Percentiles rank a stretch among this genome's conserved stretches.
These are phyloP conservation scores for Rhizoclosmatium globosum DNA, from an alignment of 192 early-diverging fungal species.

Conservation along the genomic window DNA sequence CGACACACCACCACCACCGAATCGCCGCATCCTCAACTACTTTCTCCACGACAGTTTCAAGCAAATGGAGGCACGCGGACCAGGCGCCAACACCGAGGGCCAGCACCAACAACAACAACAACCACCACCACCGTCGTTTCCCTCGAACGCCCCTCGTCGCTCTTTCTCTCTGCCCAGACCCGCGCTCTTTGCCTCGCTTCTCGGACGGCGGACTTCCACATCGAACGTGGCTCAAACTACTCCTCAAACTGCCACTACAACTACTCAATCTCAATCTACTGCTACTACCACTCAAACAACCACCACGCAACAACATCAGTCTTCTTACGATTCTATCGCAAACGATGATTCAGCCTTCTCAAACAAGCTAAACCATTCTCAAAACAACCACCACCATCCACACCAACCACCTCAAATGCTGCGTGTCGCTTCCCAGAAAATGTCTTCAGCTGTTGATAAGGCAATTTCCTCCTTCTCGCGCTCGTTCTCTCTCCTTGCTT, in stretches of 20 bases:
- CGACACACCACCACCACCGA: no score
- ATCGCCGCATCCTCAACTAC: no score
- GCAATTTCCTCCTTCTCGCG: constrained; percentile 24
- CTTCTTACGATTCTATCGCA: background rate
- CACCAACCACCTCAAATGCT: constrained; percentile 13
- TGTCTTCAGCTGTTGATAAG: constrained; percentile 28
- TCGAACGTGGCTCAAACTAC: background rate
- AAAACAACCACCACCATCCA: background rate
- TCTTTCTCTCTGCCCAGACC: constrained; percentile 14
- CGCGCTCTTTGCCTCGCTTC: background rate
- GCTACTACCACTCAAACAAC: background rate
- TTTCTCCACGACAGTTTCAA: no score
- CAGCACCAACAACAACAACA: background rate
- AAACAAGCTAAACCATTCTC: background rate
- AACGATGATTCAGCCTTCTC: background rate
- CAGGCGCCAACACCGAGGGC: background rate
- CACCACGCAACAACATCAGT: background rate
- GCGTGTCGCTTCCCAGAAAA: constrained; percentile 19
- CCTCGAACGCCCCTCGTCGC: background rate
- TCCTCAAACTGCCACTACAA: background rate
- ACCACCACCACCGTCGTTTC: constrained; percentile 2
- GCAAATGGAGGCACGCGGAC: no score
- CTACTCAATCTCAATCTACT: background rate
- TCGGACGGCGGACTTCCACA: background rate
- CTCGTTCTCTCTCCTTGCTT: constrained; percentile 2